Evolutionary conservation across 345 rosid species (phyloP).

Genomic region (Isatis tinctoria): DNA sequence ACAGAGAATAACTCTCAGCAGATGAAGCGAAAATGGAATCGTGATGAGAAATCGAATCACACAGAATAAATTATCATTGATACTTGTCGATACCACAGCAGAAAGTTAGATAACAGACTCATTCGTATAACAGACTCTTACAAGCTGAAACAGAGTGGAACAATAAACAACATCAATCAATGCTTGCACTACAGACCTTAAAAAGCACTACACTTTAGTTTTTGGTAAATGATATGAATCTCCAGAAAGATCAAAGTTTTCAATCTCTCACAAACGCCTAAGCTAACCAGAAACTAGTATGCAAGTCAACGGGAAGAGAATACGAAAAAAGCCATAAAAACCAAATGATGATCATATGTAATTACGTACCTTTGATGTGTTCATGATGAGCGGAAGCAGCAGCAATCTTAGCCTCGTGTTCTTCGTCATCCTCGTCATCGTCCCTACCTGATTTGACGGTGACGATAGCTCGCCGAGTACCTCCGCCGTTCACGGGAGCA

Average conservation of each 20-base stretch:
- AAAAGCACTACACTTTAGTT: too few species aligned
- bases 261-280: neutral
- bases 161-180: neutral
- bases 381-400: constrained; percentile 25
- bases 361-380: constrained; percentile 37
- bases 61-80: neutral
- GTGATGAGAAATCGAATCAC: neutral
- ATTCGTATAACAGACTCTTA: neutral
- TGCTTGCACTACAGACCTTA: too few species aligned
- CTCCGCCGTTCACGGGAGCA: constrained; percentile 23
- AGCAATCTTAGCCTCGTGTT: constrained; percentile 27
- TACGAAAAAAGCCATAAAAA: neutral
- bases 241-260: neutral
- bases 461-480: constrained; percentile 34
- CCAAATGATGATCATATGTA: too few species aligned
- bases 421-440: constrained; percentile 23
- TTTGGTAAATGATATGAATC: neutral
- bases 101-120: neutral
- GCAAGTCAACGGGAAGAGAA: neutral
- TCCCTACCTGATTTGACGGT: constrained; percentile 33
- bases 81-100: neutral
- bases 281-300: too few species aligned
- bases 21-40: neutral
- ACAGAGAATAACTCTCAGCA: neutral
- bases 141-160: constrained; percentile 3